Conservation (phyloP, 1,284 basidiomycete genomes). For the Lignosus rhinocerotis region DNA sequence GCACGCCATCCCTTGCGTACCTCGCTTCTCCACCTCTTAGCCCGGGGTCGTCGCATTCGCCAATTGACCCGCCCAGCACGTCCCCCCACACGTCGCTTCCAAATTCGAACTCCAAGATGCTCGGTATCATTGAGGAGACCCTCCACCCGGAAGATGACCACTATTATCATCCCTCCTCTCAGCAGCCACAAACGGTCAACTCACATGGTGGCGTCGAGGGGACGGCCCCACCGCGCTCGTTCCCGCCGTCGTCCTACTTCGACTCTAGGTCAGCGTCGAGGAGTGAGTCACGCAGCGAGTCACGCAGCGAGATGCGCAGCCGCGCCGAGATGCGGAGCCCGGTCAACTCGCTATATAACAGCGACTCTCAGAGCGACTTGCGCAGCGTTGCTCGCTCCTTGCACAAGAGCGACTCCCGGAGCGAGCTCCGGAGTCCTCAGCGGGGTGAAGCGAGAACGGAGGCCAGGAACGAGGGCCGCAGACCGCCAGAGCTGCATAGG, state of each 20-base stretch:
- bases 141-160: constrained; percentile 22
- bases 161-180: constrained; percentile 6
- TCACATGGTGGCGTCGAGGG: constrained; percentile 6
- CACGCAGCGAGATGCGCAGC: not conserved
- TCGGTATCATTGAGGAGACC: constrained; percentile 31
- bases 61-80: constrained; percentile 17
- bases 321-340: not conserved
- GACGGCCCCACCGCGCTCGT: not conserved
- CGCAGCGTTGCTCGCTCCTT: not conserved
- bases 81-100: constrained; percentile 7
- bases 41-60: constrained; percentile 29
- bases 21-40: constrained; percentile 38
- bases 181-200: constrained; percentile 15
- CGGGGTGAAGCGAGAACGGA: not conserved
- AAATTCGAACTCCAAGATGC: constrained; percentile 9
- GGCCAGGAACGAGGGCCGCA: not conserved
- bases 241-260: not conserved
- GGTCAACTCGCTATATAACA: not conserved
- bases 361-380: not conserved
- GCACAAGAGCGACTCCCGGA: not conserved
- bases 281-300: not conserved
- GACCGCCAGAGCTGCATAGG: not conserved
- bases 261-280: not conserved
- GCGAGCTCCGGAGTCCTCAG: not conserved
- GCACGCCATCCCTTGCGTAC: constrained; percentile 30